Conservation (phyloP, 2,329 filamentous ascomycete genomes). For the Trichoderma endophyticum region DNA sequence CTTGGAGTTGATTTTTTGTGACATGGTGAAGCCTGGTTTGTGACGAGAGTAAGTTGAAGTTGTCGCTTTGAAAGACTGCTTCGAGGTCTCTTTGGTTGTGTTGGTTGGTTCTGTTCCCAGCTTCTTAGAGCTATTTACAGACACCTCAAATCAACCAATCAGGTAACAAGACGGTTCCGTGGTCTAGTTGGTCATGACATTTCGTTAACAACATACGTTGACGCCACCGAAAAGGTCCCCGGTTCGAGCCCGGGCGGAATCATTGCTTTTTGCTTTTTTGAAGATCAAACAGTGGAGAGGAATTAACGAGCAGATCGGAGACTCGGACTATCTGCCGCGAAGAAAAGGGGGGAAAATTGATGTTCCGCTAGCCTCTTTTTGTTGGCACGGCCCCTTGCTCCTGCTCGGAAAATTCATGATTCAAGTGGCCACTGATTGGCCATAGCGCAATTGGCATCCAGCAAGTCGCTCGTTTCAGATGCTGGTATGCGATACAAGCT, state of each 20-base stretch:
- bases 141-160: not conserved
- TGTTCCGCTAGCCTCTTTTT: slow-evolving; percentile 3
- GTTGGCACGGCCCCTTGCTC: not conserved
- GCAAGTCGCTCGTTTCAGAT: not conserved
- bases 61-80: not conserved
- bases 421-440: not conserved
- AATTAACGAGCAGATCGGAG: not conserved
- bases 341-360: not conserved
- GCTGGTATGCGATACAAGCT: not conserved
- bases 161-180: slow-evolving; percentile 15
- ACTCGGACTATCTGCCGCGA: not conserved
- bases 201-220: slow-evolving; percentile 20
- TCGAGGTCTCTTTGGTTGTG: not conserved
- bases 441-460: not conserved
- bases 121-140: not conserved
- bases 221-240: slow-evolving; percentile 21
- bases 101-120: too few relatives aligned
- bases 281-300: not conserved
- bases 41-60: not conserved
- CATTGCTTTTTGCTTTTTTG: slow-evolving; percentile 7
- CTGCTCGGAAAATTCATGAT: slow-evolving; percentile 12
- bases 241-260: slow-evolving; percentile 21
- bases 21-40: slow-evolving; percentile 34
- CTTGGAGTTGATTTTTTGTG: slow-evolving; percentile 65
- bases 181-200: slow-evolving; percentile 22